phyloP scores from a whole-genome alignment of 768 basidiomycete genomes.

The Melanogaster broomeanus region DNA sequence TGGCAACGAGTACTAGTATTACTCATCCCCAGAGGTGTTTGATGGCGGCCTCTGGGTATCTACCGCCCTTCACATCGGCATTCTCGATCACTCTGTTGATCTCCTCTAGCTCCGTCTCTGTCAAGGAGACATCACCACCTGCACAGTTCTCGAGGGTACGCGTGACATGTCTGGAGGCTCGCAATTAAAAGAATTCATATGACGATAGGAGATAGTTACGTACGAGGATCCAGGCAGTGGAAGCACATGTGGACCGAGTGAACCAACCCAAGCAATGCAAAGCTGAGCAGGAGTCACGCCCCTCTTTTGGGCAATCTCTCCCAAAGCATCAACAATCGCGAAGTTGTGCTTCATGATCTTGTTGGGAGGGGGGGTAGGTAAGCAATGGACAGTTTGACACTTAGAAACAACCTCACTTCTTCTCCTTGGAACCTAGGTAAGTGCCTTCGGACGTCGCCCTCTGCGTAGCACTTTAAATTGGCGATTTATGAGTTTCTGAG shows the following conservation, averaged over 20 bases:
- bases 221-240: conserved; percentile 54
- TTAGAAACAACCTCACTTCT: conserved; percentile 32
- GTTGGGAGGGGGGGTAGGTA: conserved; percentile 1
- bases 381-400: background rate
- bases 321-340: conserved; percentile 43
- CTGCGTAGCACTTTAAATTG: conserved; percentile 22
- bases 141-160: conserved; percentile 48
- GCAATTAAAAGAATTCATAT: conserved; percentile 2
- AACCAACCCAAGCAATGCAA: conserved; percentile 45
- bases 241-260: conserved; percentile 44
- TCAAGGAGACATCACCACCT: conserved; percentile 44
- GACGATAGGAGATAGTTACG: conserved; percentile 10
- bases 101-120: conserved; percentile 40
- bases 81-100: conserved; percentile 40
- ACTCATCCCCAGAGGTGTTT: conserved; percentile 36
- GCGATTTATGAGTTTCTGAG: background rate
- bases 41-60: conserved; percentile 34
- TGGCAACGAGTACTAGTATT: background rate
- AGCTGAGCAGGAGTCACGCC: conserved; percentile 45
- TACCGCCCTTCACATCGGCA: conserved; percentile 39
- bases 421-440: conserved; percentile 47
- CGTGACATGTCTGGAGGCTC: conserved; percentile 26
- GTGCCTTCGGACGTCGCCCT: conserved; percentile 41
- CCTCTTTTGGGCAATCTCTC: conserved; percentile 42
- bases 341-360: conserved; percentile 45